A percentile compares a stretch with the other conserved stretches of the same genome.
Evolutionary conservation across 257 asterid genomes (phyloP).

Genomic region (Voacanga thouarsii): DNA sequence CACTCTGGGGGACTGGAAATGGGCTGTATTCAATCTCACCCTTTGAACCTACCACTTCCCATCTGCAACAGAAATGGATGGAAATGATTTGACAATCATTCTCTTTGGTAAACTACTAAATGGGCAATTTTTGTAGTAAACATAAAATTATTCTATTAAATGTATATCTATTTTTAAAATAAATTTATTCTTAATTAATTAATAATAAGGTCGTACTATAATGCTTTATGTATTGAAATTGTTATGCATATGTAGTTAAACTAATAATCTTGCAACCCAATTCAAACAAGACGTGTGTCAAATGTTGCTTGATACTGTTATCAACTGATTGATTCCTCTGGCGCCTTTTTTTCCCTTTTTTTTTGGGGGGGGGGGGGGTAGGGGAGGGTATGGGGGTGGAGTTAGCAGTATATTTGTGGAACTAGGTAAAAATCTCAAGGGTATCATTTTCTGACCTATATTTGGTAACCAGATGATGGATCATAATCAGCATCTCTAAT

Average conservation of each 20-base stretch:
- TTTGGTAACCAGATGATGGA: slow-evolving; percentile 66
- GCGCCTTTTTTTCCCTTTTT: too few relatives aligned
- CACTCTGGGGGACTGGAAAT: slow-evolving; percentile 72
- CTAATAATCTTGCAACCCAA: too few relatives aligned
- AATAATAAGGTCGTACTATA: too few relatives aligned
- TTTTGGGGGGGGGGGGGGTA: too few relatives aligned
- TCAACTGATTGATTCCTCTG: background rate
- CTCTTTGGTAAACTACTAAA: background rate
- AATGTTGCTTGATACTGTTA: too few relatives aligned
- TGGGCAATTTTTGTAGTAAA: background rate
- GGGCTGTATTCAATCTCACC: slow-evolving; percentile 56
- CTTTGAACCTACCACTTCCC: slow-evolving; percentile 55
- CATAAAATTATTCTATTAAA: background rate
- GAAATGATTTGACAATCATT: background rate
- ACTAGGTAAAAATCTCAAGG: background rate
- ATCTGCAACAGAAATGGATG: slow-evolving; percentile 41
- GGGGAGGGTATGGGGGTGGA: too few relatives aligned
- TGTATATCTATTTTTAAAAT: background rate
- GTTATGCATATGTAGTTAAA: too few relatives aligned
- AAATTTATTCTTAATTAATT: background rate
- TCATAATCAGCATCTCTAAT: slow-evolving; percentile 63
- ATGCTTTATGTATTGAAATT: too few relatives aligned
- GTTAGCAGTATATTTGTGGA: background rate
- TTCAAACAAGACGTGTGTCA: too few relatives aligned
- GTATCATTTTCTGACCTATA: slow-evolving; percentile 42